Base-by-base conservation (phyloP, 23 red algal species). In the Rhodosorus marinus region DNA sequence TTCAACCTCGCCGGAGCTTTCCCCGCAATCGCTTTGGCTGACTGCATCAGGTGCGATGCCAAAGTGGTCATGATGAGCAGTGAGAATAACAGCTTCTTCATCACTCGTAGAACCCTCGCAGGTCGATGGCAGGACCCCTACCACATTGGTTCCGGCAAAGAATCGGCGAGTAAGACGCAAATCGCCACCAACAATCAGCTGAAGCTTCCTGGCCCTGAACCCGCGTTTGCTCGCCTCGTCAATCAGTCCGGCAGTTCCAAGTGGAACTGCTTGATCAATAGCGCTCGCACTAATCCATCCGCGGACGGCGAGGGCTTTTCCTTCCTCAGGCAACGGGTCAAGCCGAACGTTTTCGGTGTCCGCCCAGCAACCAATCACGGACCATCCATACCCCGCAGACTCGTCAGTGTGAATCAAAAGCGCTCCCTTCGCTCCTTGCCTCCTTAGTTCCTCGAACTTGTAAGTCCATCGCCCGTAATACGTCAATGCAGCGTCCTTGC, bases 401-500 rank as follows among this genome's bases (percentile, higher is more conserved):
- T 61, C 57, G 3, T 51, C 57, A 36, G 57, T 61, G 43, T 61
- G 57, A 28, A 61, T 8, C n/a, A 61, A 35, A 14, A 61, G 17
- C 11, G 46, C 57, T 8, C 28, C 57, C 2, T 20, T 36, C 9
- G 57, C 57, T 30, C 32, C 28, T 35, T 38, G 35, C 43, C 57
- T 61, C 43, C 57, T 7, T 8, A 61, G 29, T 61, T 61, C 57
- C 46, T 61, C 57, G 33, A 61, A 11, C n/a, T 61, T 61, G n/a
- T 61, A 61, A 31, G 11, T 61, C 57, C 57, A 61, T 31, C 57
- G 35, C 43, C 57, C 57, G 8, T 33, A 61, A 20, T 61, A 61
- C 1, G 57, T 61, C n/a, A 61, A 38, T 6, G 38, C 11, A 43
- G 38, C 38, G 38, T 43, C 38, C 11, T 26, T 9, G 1, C n/a